phyloP scores from a whole-genome alignment of 306 rosid genomes.

The Sicyos edulis region DNA sequence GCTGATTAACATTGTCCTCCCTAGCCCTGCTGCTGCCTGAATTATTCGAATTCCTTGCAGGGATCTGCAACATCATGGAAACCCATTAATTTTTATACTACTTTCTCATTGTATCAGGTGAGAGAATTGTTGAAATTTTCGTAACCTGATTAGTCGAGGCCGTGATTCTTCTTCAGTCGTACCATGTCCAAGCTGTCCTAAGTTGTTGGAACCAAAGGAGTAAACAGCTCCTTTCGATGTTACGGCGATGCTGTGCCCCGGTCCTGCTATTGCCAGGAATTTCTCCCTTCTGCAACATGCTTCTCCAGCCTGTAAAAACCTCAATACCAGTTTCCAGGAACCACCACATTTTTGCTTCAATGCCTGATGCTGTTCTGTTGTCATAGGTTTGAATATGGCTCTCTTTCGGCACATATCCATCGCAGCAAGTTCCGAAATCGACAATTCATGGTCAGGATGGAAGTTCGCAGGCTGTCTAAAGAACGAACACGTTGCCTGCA shows the following conservation, averaged over 20 bases:
- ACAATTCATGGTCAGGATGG: slow-evolving; percentile 65
- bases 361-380: slow-evolving; percentile 45
- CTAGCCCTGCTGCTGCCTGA: slow-evolving; percentile 83
- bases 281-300: slow-evolving; percentile 84
- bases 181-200: slow-evolving; percentile 94
- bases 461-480: slow-evolving; percentile 83
- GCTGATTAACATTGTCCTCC: slow-evolving; percentile 86
- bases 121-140: slow-evolving; percentile 21
- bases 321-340: slow-evolving; percentile 87
- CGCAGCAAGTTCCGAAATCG: slow-evolving; percentile 85
- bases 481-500: slow-evolving; percentile 95
- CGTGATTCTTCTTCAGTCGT: slow-evolving; percentile 64
- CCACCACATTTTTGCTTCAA: slow-evolving; percentile 91
- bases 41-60: slow-evolving; percentile 79
- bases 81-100: slow-evolving; percentile 24
- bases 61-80: slow-evolving; percentile 61
- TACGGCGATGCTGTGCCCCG: slow-evolving; percentile 92
- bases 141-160: slow-evolving; percentile 78
- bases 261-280: slow-evolving; percentile 91
- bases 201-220: slow-evolving; percentile 80
- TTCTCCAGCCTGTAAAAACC: slow-evolving; percentile 83
- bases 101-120: slow-evolving; percentile 29
- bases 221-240: slow-evolving; percentile 71
- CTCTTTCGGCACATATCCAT: slow-evolving; percentile 83
- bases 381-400: slow-evolving; percentile 87